A percentile compares a stretch with the other conserved stretches of the same genome.
Evolutionary conservation across 805 yeast species (phyloP).

Genomic region (Candida krabiensis): DNA sequence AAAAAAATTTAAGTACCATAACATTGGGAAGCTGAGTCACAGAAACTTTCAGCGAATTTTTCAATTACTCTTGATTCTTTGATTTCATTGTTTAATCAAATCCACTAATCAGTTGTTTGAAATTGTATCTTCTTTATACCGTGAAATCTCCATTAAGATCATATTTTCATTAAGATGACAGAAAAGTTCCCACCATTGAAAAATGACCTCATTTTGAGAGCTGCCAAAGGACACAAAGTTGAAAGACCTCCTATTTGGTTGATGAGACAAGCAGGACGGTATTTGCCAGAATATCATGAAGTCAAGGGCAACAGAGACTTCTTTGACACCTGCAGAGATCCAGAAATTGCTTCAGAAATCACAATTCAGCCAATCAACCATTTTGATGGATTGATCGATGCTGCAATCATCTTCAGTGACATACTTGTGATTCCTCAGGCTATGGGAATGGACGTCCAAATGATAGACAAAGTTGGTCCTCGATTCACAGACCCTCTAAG

Average conservation of each 20-base stretch:
- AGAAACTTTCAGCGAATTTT: no score
- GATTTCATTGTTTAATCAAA: no score
- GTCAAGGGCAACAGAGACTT: conserved; percentile 86
- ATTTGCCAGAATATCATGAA: conserved; percentile 86
- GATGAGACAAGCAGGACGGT: conserved; percentile 98
- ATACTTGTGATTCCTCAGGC: conserved; percentile 97
- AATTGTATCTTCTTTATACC: no score
- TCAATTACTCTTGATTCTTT: no score
- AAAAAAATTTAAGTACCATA: no score
- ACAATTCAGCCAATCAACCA: conserved; percentile 95
- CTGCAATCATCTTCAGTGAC: conserved; percentile 95
- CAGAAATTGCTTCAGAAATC: conserved; percentile 89
- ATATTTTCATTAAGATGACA: no score
- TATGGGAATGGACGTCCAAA: conserved; percentile 92
- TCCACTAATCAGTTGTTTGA: no score
- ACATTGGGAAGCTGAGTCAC: no score
- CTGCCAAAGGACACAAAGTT: conserved; percentile 85
- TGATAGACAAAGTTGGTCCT: conserved; percentile 95
- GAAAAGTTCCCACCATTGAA: conserved; percentile 68
- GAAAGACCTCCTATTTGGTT: conserved; percentile 99
- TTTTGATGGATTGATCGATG: conserved; percentile 86
- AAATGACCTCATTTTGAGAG: conserved; percentile 88
- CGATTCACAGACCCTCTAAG: conserved; percentile 87
- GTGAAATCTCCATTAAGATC: no score
- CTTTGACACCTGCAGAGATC: conserved; percentile 92